These are phyloP conservation scores for Thelonectria discophora DNA, from an alignment of 2,329 filamentous ascomycete genomes.

Conservation along the genomic window DNA sequence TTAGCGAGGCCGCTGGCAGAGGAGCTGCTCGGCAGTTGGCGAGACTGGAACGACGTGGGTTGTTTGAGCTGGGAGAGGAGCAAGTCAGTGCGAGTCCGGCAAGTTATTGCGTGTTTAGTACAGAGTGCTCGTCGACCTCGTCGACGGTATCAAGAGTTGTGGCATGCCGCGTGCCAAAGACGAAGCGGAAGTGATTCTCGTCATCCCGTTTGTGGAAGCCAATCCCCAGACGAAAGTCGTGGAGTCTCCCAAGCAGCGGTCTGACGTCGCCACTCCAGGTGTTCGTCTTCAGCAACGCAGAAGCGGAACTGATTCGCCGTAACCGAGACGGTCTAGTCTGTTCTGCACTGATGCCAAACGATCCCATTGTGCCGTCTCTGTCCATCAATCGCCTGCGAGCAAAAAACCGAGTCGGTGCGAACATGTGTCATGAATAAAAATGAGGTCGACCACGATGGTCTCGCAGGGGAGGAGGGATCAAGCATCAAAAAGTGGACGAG, in stretches of 20 bases:
- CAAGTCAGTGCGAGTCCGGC: conserved; percentile 8
- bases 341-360: conserved; percentile 15
- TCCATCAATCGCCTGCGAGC: conserved; percentile 18
- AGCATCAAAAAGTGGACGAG: conserved; percentile 8
- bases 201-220: conserved; percentile 21
- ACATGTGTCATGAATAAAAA: conserved; percentile 1
- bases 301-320: conserved; percentile 15
- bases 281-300: conserved; percentile 13
- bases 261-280: conserved; percentile 15
- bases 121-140: conserved; percentile 24
- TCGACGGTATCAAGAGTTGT: conserved; percentile 8
- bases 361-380: conserved; percentile 12
- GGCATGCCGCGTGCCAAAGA: conserved; percentile 17
- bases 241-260: conserved; percentile 19
- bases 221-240: conserved; percentile 20
- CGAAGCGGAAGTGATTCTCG: conserved; percentile 16
- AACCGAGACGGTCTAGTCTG: conserved; percentile 12
- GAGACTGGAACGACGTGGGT: conserved; percentile 44
- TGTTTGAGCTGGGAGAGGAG: conserved; percentile 46
- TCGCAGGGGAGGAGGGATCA: neutral
- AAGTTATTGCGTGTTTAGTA: conserved; percentile 28
- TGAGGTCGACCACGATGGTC: neutral
- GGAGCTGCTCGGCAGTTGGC: conserved; percentile 48
- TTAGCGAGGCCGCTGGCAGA: conserved; percentile 61
- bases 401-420: conserved; percentile 8